Evolutionary conservation across 208 protist species (phyloP).

Genomic region (Acanthamoeba quina): DNA sequence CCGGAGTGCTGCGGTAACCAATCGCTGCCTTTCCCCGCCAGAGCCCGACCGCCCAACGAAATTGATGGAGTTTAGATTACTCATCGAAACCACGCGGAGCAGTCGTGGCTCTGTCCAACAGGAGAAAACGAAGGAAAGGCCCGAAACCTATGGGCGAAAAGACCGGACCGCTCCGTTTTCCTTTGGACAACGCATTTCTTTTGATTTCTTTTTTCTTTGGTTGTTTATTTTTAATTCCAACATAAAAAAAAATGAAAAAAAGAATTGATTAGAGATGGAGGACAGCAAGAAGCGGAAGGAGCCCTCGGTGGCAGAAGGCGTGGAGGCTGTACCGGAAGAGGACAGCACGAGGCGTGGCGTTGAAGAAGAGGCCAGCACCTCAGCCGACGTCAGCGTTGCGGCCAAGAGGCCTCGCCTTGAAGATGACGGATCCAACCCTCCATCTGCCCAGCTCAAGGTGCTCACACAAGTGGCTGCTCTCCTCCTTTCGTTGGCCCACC

Average conservation of each 20-base stretch:
- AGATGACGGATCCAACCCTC: not conserved
- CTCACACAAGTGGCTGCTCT: not conserved
- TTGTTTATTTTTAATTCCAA: too few relatives aligned
- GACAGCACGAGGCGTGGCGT: not conserved
- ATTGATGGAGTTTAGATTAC: not conserved
- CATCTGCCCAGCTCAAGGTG: not conserved
- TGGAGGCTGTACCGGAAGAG: too few relatives aligned
- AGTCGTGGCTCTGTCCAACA: not conserved
- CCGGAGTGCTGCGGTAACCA: not conserved
- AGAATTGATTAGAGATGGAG: too few relatives aligned
- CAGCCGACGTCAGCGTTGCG: not conserved
- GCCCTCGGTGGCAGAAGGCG: not conserved
- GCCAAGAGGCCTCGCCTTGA: not conserved
- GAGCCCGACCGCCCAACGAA: not conserved
- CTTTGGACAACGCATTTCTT: too few relatives aligned
- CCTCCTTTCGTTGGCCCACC: not conserved
- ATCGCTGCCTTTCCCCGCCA: not conserved
- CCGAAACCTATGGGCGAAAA: too few relatives aligned
- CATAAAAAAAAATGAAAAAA: too few relatives aligned
- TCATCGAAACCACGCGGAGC: not conserved
- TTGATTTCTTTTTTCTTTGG: too few relatives aligned
- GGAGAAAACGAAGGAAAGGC: not conserved
- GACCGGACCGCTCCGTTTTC: too few relatives aligned
- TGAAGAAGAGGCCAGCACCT: not conserved
- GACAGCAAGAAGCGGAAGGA: slow-evolving; percentile 10